Evolutionary conservation across 75 land plant genomes (phyloP).

Genomic region (Gnetum montanum): DNA sequence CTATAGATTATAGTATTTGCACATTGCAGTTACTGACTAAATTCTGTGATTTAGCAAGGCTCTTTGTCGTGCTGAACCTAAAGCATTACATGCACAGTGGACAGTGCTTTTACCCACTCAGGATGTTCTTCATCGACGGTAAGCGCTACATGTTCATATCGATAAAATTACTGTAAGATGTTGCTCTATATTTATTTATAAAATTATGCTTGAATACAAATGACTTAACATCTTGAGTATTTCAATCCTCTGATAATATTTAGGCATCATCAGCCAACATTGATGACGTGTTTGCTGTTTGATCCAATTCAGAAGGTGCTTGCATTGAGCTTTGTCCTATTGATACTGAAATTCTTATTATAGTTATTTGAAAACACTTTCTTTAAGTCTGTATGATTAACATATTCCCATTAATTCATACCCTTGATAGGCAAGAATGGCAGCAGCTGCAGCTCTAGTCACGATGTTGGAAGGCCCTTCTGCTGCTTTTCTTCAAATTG

Average conservation of each 20-base stretch:
- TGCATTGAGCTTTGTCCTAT: background rate
- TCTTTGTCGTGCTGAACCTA: conserved; percentile 86
- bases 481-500: conserved; percentile 72
- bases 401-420: background rate
- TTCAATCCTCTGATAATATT: no score
- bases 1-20: no score
- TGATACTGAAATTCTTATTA: background rate
- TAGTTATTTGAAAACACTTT: background rate
- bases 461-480: conserved; percentile 78
- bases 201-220: no score
- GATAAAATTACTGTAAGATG: no score
- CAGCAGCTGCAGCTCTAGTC: conserved; percentile 63
- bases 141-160: conserved; percentile 1
- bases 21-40: background rate
- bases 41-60: conserved; percentile 37
- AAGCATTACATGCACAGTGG: conserved; percentile 79
- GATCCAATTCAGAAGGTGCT: conserved; percentile 64
- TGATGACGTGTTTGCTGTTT: conserved; percentile 60
- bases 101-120: conserved; percentile 72
- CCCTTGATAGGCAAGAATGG: conserved; percentile 54
- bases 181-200: no score
- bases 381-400: no score
- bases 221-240: background rate
- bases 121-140: conserved; percentile 84
- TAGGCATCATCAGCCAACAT: conserved; percentile 52